A percentile compares a stretch with the other conserved stretches of the same genome.
phyloP scores from a whole-genome alignment of 352 stramenopile species.

The Achlya hypogyna region DNA sequence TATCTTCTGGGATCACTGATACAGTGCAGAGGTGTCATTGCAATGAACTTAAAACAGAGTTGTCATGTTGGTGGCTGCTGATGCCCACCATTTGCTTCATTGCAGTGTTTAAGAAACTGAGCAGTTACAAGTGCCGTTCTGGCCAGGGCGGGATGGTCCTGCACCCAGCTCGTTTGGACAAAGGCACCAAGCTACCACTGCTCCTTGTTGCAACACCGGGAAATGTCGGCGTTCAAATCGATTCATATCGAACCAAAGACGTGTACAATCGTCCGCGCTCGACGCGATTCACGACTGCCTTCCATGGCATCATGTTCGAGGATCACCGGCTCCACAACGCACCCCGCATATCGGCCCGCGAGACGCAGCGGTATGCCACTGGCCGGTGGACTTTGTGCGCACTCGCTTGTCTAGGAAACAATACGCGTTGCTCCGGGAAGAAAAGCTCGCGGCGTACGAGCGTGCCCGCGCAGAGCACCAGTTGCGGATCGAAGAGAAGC shows the following conservation, averaged over 20 bases:
- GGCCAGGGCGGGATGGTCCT: too few relatives aligned
- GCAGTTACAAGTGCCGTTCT: too few relatives aligned
- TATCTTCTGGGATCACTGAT: too few relatives aligned
- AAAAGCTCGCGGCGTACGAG: conserved; percentile 16
- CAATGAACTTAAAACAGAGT: too few relatives aligned
- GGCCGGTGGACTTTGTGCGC: not conserved
- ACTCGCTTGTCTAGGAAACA: not conserved
- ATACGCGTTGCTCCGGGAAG: not conserved
- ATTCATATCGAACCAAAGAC: conserved; percentile 50
- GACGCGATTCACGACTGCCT: conserved; percentile 54
- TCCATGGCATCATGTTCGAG: conserved; percentile 54
- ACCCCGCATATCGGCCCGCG: conserved; percentile 46
- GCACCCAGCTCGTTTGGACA: not conserved
- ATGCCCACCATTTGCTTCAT: too few relatives aligned
- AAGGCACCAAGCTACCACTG: not conserved
- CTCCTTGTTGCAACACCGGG: conserved; percentile 42
- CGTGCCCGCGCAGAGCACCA: not conserved
- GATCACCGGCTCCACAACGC: conserved; percentile 67
- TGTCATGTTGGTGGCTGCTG: too few relatives aligned
- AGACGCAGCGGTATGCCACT: conserved; percentile 26
- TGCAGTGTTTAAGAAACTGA: too few relatives aligned
- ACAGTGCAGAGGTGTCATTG: too few relatives aligned
- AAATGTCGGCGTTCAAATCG: conserved; percentile 72
- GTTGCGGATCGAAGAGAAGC: conserved; percentile 6
- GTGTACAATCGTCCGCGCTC: conserved; percentile 48